These are phyloP conservation scores for Quercus suber DNA, from an alignment of 306 rosid species.

Conservation along the genomic window DNA sequence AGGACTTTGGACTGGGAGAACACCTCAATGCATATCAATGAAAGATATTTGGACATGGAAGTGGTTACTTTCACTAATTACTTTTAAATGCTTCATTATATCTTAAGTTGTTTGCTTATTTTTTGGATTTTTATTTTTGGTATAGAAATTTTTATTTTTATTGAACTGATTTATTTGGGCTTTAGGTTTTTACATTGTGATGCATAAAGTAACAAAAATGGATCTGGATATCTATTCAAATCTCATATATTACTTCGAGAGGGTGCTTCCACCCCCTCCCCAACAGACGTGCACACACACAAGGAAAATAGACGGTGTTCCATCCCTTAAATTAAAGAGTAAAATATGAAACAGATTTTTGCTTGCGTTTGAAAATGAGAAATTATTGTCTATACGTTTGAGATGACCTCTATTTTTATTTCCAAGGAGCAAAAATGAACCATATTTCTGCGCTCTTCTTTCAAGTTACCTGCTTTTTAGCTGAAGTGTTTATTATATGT, in stretches of 20 bases:
- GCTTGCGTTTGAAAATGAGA: not conserved
- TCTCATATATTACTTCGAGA: not conserved
- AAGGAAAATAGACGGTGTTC: not conserved
- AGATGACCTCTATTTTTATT: not conserved
- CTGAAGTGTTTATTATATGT: not conserved
- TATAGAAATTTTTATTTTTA: not conserved
- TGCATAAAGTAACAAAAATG: slow-evolving; percentile 6
- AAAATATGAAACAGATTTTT: not conserved
- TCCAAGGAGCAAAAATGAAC: not conserved
- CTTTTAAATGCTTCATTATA: not conserved
- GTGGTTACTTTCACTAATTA: not conserved
- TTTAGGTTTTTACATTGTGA: slow-evolving; percentile 2
- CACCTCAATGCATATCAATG: not conserved
- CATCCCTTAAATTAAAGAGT: not conserved
- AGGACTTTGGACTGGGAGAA: not conserved
- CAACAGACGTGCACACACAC: too few relatives aligned
- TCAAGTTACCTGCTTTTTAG: not conserved
- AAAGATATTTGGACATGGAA: not conserved
- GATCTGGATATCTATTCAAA: slow-evolving; percentile 4
- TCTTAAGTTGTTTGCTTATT: slow-evolving; percentile 4
- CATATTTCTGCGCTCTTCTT: not conserved
- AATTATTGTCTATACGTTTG: not conserved
- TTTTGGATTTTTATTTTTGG: not conserved
- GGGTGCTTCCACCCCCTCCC: too few relatives aligned
- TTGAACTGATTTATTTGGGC: not conserved